Evolutionary conservation across 495 filamentous ascomycete species (phyloP).

Genomic region (Paragyromitra xinjiangensis): DNA sequence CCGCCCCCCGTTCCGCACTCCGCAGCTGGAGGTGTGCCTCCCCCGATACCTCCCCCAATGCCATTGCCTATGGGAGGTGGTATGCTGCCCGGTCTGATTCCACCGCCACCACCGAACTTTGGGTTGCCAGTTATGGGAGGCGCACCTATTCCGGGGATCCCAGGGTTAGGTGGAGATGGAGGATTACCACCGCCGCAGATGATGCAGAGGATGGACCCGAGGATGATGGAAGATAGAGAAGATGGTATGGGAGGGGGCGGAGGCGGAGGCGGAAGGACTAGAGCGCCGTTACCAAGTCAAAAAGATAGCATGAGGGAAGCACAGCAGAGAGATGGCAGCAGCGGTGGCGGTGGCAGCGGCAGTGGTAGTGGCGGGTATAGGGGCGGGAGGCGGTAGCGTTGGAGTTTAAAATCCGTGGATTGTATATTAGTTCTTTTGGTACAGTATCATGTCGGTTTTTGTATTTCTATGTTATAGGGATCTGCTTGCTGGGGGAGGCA

Average conservation of each 20-base stretch:
- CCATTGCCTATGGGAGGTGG: constrained; percentile 27
- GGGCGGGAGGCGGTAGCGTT: constrained; percentile 33
- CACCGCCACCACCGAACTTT: constrained; percentile 53
- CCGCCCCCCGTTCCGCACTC: constrained; percentile 60
- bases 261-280: constrained; percentile 60
- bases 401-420: not conserved
- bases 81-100: constrained; percentile 49
- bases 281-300: constrained; percentile 80
- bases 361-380: constrained; percentile 43
- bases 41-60: constrained; percentile 25
- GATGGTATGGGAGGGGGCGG: constrained; percentile 42
- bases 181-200: constrained; percentile 48
- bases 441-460: not conserved
- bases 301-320: constrained; percentile 81
- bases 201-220: constrained; percentile 59
- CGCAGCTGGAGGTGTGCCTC: constrained; percentile 41
- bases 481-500: not conserved
- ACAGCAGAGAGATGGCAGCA: constrained; percentile 62
- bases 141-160: constrained; percentile 62
- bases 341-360: constrained; percentile 31
- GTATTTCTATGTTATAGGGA: constrained; percentile 9
- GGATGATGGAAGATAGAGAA: constrained; percentile 45
- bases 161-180: constrained; percentile 54
- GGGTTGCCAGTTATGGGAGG: constrained; percentile 54
- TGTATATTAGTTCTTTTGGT: constrained; percentile 34